Evolutionary conservation across 768 basidiomycete species (phyloP).

Genomic region (Podaxis carcinomalis): DNA sequence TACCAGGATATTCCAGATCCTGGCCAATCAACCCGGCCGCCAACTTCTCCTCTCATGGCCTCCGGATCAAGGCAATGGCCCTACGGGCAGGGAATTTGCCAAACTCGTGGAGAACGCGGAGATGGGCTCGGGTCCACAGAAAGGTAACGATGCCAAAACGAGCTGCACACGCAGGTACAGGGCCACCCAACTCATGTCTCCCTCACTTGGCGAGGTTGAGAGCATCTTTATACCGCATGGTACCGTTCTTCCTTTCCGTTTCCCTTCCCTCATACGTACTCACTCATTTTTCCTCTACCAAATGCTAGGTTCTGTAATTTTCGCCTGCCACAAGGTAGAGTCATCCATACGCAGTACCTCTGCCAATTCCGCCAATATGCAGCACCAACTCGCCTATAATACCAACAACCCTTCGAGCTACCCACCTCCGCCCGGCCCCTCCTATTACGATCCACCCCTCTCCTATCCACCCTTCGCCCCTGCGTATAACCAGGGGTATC

Average conservation of each 20-base stretch:
- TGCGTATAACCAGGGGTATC: constrained; percentile 29
- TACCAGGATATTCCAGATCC: constrained; percentile 75
- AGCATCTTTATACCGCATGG: constrained; percentile 92
- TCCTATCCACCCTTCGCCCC: constrained; percentile 38
- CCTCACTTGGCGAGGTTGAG: constrained; percentile 62
- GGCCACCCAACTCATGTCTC: constrained; percentile 61
- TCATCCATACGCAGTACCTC: constrained; percentile 36
- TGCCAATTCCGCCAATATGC: constrained; percentile 37
- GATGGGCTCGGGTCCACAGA: constrained; percentile 45
- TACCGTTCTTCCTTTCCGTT: constrained; percentile 31
- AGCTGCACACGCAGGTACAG: constrained; percentile 84
- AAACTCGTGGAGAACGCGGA: constrained; percentile 67
- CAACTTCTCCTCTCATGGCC: constrained; percentile 74
- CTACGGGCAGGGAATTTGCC: constrained; percentile 43
- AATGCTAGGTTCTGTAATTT: constrained; percentile 56
- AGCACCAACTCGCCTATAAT: constrained; percentile 38
- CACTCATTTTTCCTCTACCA: constrained; percentile 22
- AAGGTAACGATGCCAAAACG: constrained; percentile 72
- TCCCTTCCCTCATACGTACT: constrained; percentile 20
- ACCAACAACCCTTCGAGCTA: constrained; percentile 23
- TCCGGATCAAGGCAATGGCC: constrained; percentile 50
- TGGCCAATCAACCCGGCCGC: constrained; percentile 55
- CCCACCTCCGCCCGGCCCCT: constrained; percentile 26
- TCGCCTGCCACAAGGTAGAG: constrained; percentile 68
- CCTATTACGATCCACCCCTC: constrained; percentile 38